Base-by-base conservation (phyloP, 2,329 filamentous ascomycete genomes). In the Diaporthe ampelina region DNA sequence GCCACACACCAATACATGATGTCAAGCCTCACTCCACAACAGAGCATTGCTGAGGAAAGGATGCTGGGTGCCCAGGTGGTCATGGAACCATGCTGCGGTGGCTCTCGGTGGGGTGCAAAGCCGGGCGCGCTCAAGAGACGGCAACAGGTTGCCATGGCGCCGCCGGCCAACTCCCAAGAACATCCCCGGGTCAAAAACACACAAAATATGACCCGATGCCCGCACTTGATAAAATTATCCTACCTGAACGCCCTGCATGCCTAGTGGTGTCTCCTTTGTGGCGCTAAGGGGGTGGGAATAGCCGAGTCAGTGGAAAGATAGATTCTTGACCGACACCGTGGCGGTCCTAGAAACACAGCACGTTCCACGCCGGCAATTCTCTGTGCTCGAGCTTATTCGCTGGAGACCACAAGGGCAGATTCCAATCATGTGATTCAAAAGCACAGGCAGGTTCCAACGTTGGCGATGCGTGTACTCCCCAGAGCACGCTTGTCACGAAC, bases 261-360 rank as follows among this genome's bases (percentile, higher is more conserved):
- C 63, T 26, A 3, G n/a, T 21, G 11, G 8, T 19, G 15, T 26
- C 48, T 26, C n/a, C n/a, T 21, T 40, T 37, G 45, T 40, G 29
- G 45, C n/a, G n/a, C 63, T 21, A 13, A 13, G 6, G 19, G 32
- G 19, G 21, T 15, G 26, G 37, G 3, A 15, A 40, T 13, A 10
- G 26, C 45, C 15, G 63, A 68, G 63, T 54, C 48, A 54, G 48
- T 24, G 63, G 63, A 15, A 5, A 32, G 63, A 15, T 17, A 21
- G 32, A 40, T 21, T 4, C 4, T 11, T 68, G 32, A 24, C 45
- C 15, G 45, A 29, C 32, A 40, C 15, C 63, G 26, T 21, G 45
- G 48, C 48, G 40, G 26, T 13, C 32, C 21, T 68, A 68, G 63
- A 68, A 68, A 68, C 63, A 68, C 32, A 26, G 32, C n/a, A 40